Percentiles rank a stretch among this genome's conserved stretches.
Evolutionary conservation across 2,329 filamentous ascomycete species (phyloP).

Genomic region (Sporothrix pallida): DNA sequence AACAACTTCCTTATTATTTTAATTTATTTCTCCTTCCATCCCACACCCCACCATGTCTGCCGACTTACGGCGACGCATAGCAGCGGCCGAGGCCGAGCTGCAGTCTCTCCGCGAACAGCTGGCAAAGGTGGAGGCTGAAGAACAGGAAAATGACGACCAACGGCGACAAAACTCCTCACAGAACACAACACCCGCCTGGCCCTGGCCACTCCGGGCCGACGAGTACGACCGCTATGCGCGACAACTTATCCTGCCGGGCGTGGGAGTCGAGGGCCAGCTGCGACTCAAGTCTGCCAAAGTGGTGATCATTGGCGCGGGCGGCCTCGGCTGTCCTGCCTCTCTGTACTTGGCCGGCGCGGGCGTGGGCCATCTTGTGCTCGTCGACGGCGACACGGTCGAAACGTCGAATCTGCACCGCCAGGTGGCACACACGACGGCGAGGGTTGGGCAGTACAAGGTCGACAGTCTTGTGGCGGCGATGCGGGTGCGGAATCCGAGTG

Average conservation of each 20-base stretch:
- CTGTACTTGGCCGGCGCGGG: constrained; percentile 92
- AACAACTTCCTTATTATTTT: background rate
- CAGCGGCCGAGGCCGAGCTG: constrained; percentile 56
- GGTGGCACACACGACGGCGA: constrained; percentile 74
- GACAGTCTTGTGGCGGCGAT: constrained; percentile 72
- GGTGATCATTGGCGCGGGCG: constrained; percentile 84
- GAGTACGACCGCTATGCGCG: constrained; percentile 89
- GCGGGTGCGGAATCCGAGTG: constrained; percentile 70
- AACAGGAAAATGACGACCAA: background rate
- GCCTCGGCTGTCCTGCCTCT: constrained; percentile 88
- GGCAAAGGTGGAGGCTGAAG: constrained; percentile 47
- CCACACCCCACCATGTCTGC: constrained; percentile 32
- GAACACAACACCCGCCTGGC: constrained; percentile 43
- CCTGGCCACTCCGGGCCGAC: constrained; percentile 71
- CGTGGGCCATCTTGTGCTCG: constrained; percentile 79
- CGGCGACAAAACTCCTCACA: background rate
- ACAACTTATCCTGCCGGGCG: constrained; percentile 84
- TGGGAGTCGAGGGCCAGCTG: constrained; percentile 81
- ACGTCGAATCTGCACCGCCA: constrained; percentile 91
- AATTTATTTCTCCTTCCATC: background rate
- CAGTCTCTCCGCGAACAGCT: constrained; percentile 54
- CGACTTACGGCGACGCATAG: constrained; percentile 56
- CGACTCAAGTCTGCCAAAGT: constrained; percentile 72
- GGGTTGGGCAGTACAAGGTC: constrained; percentile 79
- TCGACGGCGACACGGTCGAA: constrained; percentile 89